These are phyloP conservation scores for Ustilaginoidea virens DNA, from an alignment of 2,329 filamentous ascomycete species.

Conservation along the genomic window DNA sequence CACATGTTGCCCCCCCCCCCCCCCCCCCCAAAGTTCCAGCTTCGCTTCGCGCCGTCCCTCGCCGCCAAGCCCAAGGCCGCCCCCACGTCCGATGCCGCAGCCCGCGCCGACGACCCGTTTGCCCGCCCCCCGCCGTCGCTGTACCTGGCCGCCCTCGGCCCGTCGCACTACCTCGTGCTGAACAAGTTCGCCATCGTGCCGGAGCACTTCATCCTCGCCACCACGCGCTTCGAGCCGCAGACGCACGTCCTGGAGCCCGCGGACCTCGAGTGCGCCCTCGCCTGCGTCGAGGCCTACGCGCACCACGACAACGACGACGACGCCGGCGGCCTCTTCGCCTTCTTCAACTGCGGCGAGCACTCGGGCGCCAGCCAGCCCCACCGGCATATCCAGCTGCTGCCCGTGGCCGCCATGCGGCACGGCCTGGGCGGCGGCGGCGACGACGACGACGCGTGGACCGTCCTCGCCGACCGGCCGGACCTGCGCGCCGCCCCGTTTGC, in stretches of 20 bases:
- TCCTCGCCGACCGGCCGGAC: conserved; percentile 28
- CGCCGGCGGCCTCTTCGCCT: conserved; percentile 37
- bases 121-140: conserved; percentile 40
- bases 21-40: conserved; percentile 42
- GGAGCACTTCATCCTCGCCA: conserved; percentile 58
- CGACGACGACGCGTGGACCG: conserved; percentile 32
- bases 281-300: conserved; percentile 43
- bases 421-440: conserved; percentile 31
- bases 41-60: conserved; percentile 54
- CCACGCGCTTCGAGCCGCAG: conserved; percentile 47
- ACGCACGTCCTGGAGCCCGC: conserved; percentile 42
- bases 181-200: conserved; percentile 64
- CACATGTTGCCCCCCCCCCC: neutral
- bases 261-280: conserved; percentile 46
- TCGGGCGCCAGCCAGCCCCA: conserved; percentile 61
- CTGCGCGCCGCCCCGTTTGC: conserved; percentile 23
- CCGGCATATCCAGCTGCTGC: conserved; percentile 56
- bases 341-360: conserved; percentile 55
- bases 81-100: neutral
- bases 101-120: conserved; percentile 43
- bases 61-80: conserved; percentile 46
- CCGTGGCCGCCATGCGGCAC: conserved; percentile 45
- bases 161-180: conserved; percentile 48
- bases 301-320: neutral
- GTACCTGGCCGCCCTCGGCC: conserved; percentile 33